Conservation (phyloP, 257 asterid genomes). For the Salvia splendens region DNA sequence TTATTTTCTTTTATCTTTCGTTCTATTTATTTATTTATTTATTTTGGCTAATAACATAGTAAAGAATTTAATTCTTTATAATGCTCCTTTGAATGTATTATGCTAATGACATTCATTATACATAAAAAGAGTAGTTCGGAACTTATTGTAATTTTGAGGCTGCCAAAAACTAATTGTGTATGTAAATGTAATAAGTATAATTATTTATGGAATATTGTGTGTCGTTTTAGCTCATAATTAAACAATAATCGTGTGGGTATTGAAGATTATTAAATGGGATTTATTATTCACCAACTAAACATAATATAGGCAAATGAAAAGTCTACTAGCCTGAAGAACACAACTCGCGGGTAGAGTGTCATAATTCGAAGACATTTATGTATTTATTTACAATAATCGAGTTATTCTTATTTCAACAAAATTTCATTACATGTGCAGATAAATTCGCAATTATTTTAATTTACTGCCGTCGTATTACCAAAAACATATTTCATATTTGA, state of each 20-base stretch:
- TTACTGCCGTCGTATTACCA: too few species aligned
- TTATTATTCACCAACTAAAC: neutral
- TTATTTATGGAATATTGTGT: neutral
- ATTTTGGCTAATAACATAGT: neutral
- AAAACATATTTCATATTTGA: neutral
- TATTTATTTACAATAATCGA: too few species aligned
- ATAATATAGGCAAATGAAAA: too few species aligned
- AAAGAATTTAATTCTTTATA: constrained; percentile 20
- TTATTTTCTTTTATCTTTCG: neutral
- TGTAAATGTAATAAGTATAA: neutral
- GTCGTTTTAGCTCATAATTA: neutral
- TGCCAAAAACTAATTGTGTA: too few species aligned
- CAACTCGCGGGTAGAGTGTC: too few species aligned
- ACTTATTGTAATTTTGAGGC: neutral
- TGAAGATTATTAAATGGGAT: neutral
- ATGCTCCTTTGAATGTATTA: neutral
- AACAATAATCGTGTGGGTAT: too few species aligned
- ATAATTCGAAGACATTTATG: too few species aligned
- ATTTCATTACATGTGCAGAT: too few species aligned
- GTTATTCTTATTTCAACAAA: too few species aligned
- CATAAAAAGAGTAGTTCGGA: neutral
- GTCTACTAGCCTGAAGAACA: too few species aligned
- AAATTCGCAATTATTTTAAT: too few species aligned
- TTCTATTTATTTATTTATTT: too few species aligned
- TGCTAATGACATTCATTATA: neutral